A percentile compares a stretch with the other conserved stretches of the same genome.
phyloP scores from a whole-genome alignment of 345 rosid genomes.

The Murraya koenigii region DNA sequence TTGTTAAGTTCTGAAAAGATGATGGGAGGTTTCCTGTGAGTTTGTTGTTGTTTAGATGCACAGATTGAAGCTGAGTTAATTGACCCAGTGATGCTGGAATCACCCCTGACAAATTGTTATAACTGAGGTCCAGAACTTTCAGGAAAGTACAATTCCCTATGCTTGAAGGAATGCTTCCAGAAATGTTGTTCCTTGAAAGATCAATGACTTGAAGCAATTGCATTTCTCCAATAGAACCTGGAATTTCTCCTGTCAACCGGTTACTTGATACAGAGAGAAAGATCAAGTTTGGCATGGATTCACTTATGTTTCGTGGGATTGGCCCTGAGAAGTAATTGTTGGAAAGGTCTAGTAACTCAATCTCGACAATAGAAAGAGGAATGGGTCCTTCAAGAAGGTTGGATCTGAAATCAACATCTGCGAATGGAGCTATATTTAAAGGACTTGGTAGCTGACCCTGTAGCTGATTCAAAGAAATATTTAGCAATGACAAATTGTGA shows the following conservation, averaged over 20 bases:
- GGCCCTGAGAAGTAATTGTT: slow-evolving; percentile 31
- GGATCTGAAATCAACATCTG: slow-evolving; percentile 20
- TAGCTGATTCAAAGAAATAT: neutral
- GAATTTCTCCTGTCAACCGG: slow-evolving; percentile 29
- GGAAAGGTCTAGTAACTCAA: slow-evolving; percentile 31
- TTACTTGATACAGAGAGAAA: slow-evolving; percentile 33
- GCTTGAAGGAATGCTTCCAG: slow-evolving; percentile 33
- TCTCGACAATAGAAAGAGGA: slow-evolving; percentile 23
- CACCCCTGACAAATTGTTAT: slow-evolving; percentile 31
- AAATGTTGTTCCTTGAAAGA: slow-evolving; percentile 32
- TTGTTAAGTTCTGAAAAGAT: slow-evolving; percentile 29
- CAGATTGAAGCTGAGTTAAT: slow-evolving; percentile 20
- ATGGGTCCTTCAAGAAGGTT: slow-evolving; percentile 14
- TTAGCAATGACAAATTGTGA: neutral
- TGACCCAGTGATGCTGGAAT: slow-evolving; percentile 33
- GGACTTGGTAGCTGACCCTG: slow-evolving; percentile 30
- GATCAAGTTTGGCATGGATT: slow-evolving; percentile 23
- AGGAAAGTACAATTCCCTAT: slow-evolving; percentile 25
- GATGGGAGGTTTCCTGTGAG: slow-evolving; percentile 30
- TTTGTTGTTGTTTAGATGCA: slow-evolving; percentile 31
- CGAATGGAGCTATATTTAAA: slow-evolving; percentile 9
- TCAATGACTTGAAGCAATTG: slow-evolving; percentile 28
- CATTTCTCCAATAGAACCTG: slow-evolving; percentile 34
- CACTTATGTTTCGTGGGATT: slow-evolving; percentile 21
- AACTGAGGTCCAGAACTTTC: slow-evolving; percentile 26